phyloP scores from a whole-genome alignment of 1,139 yeast species.

The Diutina catenulata region DNA sequence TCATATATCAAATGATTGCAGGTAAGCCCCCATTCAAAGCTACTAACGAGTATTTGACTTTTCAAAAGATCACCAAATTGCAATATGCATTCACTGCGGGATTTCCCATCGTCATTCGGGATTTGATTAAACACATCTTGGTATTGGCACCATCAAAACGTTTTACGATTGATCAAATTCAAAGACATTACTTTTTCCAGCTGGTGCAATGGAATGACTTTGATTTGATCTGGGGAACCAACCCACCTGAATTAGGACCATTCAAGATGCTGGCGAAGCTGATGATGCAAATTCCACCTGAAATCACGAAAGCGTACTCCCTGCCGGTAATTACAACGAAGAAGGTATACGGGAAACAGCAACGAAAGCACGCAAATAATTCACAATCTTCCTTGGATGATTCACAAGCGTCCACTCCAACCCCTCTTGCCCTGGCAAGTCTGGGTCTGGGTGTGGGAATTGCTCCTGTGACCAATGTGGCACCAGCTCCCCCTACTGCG shows the following conservation, averaged over 20 bases:
- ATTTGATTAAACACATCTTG: slow-evolving; percentile 31
- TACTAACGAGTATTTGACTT: slow-evolving; percentile 60
- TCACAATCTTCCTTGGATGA: background rate
- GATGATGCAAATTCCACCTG: slow-evolving; percentile 7
- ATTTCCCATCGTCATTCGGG: slow-evolving; percentile 30
- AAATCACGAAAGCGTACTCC: slow-evolving; percentile 2
- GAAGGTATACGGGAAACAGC: background rate
- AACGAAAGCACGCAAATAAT: background rate
- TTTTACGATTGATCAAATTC: slow-evolving; percentile 25
- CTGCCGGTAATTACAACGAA: slow-evolving; percentile 5
- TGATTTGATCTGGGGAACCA: slow-evolving; percentile 52
- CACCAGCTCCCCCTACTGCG: background rate
- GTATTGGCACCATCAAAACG: slow-evolving; percentile 34
- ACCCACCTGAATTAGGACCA: slow-evolving; percentile 73
- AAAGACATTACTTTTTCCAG: slow-evolving; percentile 59
- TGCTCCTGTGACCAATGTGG: background rate
- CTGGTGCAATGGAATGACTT: slow-evolving; percentile 54
- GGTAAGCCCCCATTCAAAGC: slow-evolving; percentile 80
- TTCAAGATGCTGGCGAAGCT: slow-evolving; percentile 19
- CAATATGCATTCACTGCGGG: slow-evolving; percentile 63
- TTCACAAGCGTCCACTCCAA: too few species aligned
- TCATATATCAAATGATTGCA: slow-evolving; percentile 60
- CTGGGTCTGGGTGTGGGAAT: too few species aligned
- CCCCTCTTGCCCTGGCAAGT: too few species aligned
- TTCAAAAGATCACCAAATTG: slow-evolving; percentile 51